Evolutionary conservation across 331 rosid species (phyloP).

Genomic region (Stylosanthes scabra): DNA sequence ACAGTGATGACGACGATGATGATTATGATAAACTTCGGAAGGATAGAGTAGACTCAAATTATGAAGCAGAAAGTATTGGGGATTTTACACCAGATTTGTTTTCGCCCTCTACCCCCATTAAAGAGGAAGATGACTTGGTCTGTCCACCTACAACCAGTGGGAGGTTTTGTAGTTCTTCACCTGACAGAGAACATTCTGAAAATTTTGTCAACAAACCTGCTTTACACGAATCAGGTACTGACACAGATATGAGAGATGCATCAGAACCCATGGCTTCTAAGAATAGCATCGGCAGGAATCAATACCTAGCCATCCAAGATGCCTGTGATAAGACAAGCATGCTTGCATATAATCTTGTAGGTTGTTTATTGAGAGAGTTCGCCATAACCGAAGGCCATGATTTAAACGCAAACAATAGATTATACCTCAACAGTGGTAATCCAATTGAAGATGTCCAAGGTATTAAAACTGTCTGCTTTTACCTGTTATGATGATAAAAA

Average conservation of each 20-base stretch:
- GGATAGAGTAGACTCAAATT: slow-evolving; percentile 37
- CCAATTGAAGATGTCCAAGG: slow-evolving; percentile 58
- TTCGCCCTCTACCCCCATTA: slow-evolving; percentile 30
- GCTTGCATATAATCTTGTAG: slow-evolving; percentile 68
- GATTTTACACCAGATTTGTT: slow-evolving; percentile 49
- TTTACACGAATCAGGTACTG: slow-evolving; percentile 28
- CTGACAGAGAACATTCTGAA: slow-evolving; percentile 31
- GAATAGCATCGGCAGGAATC: slow-evolving; percentile 48
- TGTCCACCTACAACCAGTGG: slow-evolving; percentile 1
- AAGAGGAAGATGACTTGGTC: slow-evolving; percentile 31
- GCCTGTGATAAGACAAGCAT: slow-evolving; percentile 79
- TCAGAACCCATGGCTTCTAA: slow-evolving; percentile 32
- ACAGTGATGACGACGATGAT: slow-evolving; percentile 32
- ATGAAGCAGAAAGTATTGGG: slow-evolving; percentile 61
- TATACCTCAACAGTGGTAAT: slow-evolving; percentile 48
- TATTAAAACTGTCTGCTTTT: slow-evolving; percentile 36
- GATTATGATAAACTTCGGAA: slow-evolving; percentile 26
- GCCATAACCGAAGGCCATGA: slow-evolving; percentile 52
- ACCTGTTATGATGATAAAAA: slow-evolving; percentile 15
- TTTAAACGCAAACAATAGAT: slow-evolving; percentile 44
- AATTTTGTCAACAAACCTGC: slow-evolving; percentile 34
- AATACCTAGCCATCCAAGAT: slow-evolving; percentile 71
- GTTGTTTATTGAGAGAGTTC: slow-evolving; percentile 63
- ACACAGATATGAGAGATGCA: slow-evolving; percentile 19
- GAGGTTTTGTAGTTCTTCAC: slow-evolving; percentile 8